A percentile compares a stretch with the other conserved stretches of the same genome.
Evolutionary conservation across 345 rosid species (phyloP).

Genomic region (Luvunga scandens): DNA sequence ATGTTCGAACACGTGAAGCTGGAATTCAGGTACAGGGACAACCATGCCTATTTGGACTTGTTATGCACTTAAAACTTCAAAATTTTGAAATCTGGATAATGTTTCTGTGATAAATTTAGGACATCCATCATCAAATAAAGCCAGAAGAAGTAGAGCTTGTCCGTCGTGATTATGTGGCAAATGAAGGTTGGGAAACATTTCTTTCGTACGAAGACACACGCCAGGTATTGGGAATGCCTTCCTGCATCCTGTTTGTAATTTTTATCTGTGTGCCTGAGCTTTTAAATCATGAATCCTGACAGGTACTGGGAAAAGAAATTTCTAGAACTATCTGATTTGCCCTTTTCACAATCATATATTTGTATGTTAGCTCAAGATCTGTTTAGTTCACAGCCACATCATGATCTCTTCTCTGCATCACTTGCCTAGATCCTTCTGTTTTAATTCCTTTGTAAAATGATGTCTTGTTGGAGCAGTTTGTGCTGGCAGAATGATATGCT

Average conservation of each 20-base stretch:
- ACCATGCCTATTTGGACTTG: background rate
- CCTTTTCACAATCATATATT: background rate
- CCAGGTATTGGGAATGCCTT: conserved; percentile 53
- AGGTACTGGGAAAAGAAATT: background rate
- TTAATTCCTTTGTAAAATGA: background rate
- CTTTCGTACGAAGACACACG: conserved; percentile 93
- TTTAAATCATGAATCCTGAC: background rate
- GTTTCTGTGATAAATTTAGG: conserved; percentile 44
- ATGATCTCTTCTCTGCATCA: too few species aligned
- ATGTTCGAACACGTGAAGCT: conserved; percentile 98
- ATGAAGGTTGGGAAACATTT: conserved; percentile 99
- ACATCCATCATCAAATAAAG: conserved; percentile 91
- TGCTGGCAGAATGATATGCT: background rate
- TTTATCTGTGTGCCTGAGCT: background rate
- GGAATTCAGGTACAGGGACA: conserved; percentile 75
- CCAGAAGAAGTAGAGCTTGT: conserved; percentile 99
- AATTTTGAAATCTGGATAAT: conserved; percentile 4
- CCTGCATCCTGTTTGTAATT: background rate
- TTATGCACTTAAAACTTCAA: conserved; percentile 4
- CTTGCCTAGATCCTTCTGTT: background rate
- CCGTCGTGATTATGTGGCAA: conserved; percentile 97
- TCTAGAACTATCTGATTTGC: background rate
- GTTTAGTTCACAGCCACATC: background rate
- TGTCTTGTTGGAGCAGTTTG: background rate
- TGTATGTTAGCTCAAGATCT: background rate